Evolutionary conservation across 2,329 filamentous ascomycete species (phyloP).

Genomic region (Phialophora verrucosa): DNA sequence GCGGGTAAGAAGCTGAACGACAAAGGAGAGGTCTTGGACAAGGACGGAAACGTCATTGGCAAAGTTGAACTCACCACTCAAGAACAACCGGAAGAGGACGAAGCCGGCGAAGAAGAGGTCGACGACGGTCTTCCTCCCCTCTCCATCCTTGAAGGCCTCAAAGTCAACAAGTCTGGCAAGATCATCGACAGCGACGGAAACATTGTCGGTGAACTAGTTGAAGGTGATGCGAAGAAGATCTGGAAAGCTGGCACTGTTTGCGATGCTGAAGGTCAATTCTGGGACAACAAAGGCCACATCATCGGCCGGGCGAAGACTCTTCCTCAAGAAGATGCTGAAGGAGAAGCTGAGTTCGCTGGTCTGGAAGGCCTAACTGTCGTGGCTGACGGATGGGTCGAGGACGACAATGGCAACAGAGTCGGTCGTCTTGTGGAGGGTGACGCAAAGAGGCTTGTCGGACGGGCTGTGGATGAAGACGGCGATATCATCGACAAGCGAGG

Average conservation of each 20-base stretch:
- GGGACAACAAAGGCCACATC: slow-evolving; percentile 68
- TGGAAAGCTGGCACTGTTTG: slow-evolving; percentile 46
- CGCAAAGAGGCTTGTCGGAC: slow-evolving; percentile 63
- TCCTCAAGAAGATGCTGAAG: slow-evolving; percentile 47
- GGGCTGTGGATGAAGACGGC: slow-evolving; percentile 66
- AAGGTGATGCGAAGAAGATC: slow-evolving; percentile 69
- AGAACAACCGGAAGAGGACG: slow-evolving; percentile 40
- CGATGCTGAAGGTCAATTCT: slow-evolving; percentile 68
- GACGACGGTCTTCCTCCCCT: slow-evolving; percentile 44
- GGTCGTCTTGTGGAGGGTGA: slow-evolving; percentile 64
- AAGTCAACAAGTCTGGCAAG: slow-evolving; percentile 53
- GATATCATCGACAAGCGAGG: slow-evolving; percentile 67
- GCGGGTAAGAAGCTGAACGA: slow-evolving; percentile 46
- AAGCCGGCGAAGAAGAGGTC: slow-evolving; percentile 33
- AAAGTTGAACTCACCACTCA: slow-evolving; percentile 50
- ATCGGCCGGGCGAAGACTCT: slow-evolving; percentile 63
- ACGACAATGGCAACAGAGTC: slow-evolving; percentile 54
- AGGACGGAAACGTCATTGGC: slow-evolving; percentile 56
- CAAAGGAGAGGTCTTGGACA: slow-evolving; percentile 54
- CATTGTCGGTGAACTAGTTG: slow-evolving; percentile 62
- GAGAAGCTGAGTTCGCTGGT: slow-evolving; percentile 52
- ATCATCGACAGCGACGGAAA: slow-evolving; percentile 53
- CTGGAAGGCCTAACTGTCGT: slow-evolving; percentile 55
- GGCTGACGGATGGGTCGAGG: slow-evolving; percentile 56
- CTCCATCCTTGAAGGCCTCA: slow-evolving; percentile 48